Evolutionary conservation across 345 rosid genomes (phyloP).

Genomic region (Melastoma malabathricum): DNA sequence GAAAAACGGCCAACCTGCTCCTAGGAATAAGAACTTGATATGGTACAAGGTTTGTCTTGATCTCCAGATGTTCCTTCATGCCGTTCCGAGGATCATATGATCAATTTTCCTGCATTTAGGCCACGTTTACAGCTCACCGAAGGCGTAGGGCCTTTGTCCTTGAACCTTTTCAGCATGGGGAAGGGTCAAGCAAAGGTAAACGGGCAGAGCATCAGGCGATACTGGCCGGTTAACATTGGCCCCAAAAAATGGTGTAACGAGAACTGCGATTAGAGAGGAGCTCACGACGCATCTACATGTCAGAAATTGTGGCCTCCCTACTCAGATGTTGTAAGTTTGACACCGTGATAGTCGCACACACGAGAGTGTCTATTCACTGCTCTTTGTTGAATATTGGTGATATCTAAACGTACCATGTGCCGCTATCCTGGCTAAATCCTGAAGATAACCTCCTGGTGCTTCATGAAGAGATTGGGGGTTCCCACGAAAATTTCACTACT

Average conservation of each 20-base stretch:
- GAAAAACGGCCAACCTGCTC: conserved; percentile 23
- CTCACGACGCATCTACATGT: conserved; percentile 34
- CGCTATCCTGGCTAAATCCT: conserved; percentile 38
- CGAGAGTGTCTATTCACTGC: neutral
- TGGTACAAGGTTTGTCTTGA: conserved; percentile 45
- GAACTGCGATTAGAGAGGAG: conserved; percentile 44
- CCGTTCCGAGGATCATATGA: neutral
- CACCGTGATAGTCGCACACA: neutral
- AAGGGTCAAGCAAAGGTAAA: conserved; percentile 67
- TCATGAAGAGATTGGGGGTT: conserved; percentile 53
- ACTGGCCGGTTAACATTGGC: conserved; percentile 47
- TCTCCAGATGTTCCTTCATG: neutral
- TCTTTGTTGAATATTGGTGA: neutral
- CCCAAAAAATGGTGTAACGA: conserved; percentile 30
- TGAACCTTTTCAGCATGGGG: conserved; percentile 52
- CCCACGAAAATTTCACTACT: conserved; percentile 35
- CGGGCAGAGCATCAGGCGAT: conserved; percentile 42
- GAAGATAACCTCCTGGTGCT: conserved; percentile 43
- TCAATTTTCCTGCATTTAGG: conserved; percentile 12
- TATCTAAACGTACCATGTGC: conserved; percentile 36
- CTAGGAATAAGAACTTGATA: conserved; percentile 33
- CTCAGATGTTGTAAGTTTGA: conserved; percentile 41
- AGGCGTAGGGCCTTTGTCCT: conserved; percentile 37
- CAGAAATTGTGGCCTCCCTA: conserved; percentile 44
- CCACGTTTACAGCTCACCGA: conserved; percentile 25